phyloP scores from a whole-genome alignment of 2,329 filamentous ascomycete species.

The Monosporascus ibericus region DNA sequence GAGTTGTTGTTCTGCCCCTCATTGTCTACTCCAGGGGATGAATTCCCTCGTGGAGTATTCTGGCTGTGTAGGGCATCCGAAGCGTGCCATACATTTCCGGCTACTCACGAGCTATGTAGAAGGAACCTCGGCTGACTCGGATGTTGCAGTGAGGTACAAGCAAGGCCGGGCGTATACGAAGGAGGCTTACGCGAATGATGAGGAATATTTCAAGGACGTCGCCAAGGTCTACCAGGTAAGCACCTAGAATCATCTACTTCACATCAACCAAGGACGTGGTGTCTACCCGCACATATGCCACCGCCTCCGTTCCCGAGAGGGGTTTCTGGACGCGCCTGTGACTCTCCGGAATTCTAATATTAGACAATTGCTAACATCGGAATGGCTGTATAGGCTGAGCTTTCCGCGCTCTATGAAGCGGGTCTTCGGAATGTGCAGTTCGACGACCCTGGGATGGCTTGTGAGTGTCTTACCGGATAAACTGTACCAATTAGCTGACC shows the following conservation, averaged over 20 bases:
- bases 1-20: too few species aligned
- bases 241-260: background rate
- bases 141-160: slow-evolving; percentile 37
- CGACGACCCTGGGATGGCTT: slow-evolving; percentile 61
- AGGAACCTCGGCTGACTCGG: too few species aligned
- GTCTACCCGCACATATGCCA: too few species aligned
- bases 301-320: too few species aligned
- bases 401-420: slow-evolving; percentile 54
- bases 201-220: slow-evolving; percentile 60
- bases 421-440: slow-evolving; percentile 62
- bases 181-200: slow-evolving; percentile 49
- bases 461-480: slow-evolving; percentile 33
- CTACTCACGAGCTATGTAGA: too few species aligned
- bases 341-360: background rate
- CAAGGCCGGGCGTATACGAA: slow-evolving; percentile 50
- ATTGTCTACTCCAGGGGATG: too few species aligned
- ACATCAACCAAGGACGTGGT: too few species aligned
- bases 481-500: background rate
- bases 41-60: too few species aligned
- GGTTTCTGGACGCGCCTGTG: background rate
- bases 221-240: slow-evolving; percentile 53
- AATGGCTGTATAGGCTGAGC: slow-evolving; percentile 34
- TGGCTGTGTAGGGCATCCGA: too few species aligned
- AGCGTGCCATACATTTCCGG: too few species aligned
- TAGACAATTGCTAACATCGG: background rate